These are phyloP conservation scores for Saururus chinensis DNA, from an alignment of 164 flowering plant species.

Conservation along the genomic window DNA sequence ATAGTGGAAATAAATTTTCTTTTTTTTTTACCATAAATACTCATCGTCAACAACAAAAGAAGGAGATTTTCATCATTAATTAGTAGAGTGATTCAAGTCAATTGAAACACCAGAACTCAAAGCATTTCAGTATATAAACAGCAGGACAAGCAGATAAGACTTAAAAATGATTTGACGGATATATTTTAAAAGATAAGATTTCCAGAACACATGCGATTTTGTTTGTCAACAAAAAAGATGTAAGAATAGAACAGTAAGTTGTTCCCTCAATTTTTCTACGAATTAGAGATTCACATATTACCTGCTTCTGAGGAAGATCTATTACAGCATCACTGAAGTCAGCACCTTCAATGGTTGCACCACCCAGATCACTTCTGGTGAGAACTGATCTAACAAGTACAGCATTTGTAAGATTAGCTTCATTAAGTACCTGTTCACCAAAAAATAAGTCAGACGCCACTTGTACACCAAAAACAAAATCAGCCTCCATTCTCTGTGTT, in stretches of 20 bases:
- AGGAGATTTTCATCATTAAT: neutral
- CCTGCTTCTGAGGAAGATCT: constrained; percentile 93
- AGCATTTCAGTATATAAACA: neutral
- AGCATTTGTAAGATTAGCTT: constrained; percentile 87
- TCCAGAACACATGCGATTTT: neutral
- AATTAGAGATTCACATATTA: constrained; percentile 4
- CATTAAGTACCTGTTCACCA: constrained; percentile 71
- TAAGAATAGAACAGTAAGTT: too few species aligned
- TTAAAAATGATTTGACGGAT: too few species aligned
- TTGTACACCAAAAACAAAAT: neutral
- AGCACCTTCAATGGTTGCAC: constrained; percentile 84
- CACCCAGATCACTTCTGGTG: constrained; percentile 91
- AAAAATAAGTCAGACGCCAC: too few species aligned
- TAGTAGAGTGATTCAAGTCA: neutral
- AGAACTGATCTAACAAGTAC: constrained; percentile 82
- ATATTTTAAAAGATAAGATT: too few species aligned
- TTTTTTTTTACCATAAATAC: too few species aligned
- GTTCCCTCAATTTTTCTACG: too few species aligned
- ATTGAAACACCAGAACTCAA: neutral
- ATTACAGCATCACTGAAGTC: constrained; percentile 96
- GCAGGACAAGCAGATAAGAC: neutral
- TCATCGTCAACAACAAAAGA: too few species aligned
- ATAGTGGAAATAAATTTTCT: too few species aligned
- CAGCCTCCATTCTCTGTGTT: neutral
- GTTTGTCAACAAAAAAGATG: neutral